Base-by-base conservation (phyloP, 2,329 filamentous ascomycete genomes). In the Beauveria australis region DNA sequence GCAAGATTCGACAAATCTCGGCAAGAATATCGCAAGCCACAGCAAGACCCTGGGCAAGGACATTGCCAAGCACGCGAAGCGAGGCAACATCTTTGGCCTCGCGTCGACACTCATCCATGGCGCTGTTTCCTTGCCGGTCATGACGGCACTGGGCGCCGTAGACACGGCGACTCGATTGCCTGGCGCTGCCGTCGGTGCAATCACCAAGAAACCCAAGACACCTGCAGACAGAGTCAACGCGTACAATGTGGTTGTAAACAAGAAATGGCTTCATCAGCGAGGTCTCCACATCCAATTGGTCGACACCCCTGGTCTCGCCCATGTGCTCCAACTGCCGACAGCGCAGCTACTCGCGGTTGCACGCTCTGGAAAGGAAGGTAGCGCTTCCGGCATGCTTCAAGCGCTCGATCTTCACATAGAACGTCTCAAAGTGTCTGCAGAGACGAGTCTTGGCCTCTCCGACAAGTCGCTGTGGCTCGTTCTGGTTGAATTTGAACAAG, bases 231-330 rank as follows among this genome's bases (percentile, higher is more conserved):
- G 78, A 10, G 77, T 76, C 0, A 67, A 69, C 5, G 74, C 74
- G 0, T 80, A 80, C 54, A 66, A 73, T 0, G 67, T 68, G 3
- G 75, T 76, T 0, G 77, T 76, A 1, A 79, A 79, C 55, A 66
- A 67, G 49, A 70, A 79, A 59, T 80, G 77, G 78, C 63, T 81
- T 12, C 63, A 69, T 18, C 64, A 66, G 19, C 68, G 78, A 3
- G 74, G 76, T 0, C 64, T 80, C 3, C 66, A 73, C 10, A 75
- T 75, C 0, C 66, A 64, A 7, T 40, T 79, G 24, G 53, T 77
- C 3, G 73, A 75, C 48, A 67, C 71, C 28, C 30, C 44, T 19
- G 66, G 68, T 63, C 64, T 71, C 12, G 59, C 44, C 2, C 41
- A 53, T 1, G 53, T 57, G 10, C 47, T 64, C 40, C 55, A 57